Conservation (phyloP, 169 alveolate species). For the Cyclospora cayetanensis region DNA sequence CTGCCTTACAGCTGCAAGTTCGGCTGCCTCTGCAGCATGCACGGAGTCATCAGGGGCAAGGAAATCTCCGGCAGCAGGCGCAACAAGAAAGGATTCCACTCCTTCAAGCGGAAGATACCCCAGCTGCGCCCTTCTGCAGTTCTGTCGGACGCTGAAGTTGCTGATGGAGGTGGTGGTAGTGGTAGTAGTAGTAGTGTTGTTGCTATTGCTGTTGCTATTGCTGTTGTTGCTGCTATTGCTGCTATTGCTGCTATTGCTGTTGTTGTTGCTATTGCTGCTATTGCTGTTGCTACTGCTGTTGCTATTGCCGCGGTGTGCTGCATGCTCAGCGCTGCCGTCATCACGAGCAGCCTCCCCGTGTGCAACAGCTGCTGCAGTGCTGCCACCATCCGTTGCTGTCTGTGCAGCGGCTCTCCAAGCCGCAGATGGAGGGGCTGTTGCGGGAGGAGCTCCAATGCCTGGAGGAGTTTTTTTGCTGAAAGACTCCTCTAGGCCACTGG, state of each 20-base stretch:
- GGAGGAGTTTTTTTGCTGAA: too few species aligned
- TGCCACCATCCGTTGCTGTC: too few species aligned
- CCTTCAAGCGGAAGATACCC: background rate
- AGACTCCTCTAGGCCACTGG: too few species aligned
- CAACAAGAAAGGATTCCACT: background rate
- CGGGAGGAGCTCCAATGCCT: too few species aligned
- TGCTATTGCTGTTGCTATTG: background rate
- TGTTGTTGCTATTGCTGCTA: background rate
- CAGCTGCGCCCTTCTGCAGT: slow-evolving; percentile 10
- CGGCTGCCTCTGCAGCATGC: background rate
- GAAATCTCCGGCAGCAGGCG: slow-evolving; percentile 13
- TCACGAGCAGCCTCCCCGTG: too few species aligned
- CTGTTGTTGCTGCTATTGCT: background rate
- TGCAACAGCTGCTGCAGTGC: too few species aligned
- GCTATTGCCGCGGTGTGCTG: too few species aligned
- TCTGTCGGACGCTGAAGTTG: background rate
- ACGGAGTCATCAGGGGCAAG: background rate
- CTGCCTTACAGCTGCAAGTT: background rate
- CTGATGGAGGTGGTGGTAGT: background rate
- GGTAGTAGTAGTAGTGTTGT: background rate
- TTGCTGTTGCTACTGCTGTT: background rate
- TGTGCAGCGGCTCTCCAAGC: too few species aligned
- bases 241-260: slow-evolving; percentile 3
- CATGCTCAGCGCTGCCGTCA: too few species aligned
- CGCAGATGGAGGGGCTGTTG: too few species aligned